Conservation (phyloP, 1,139 yeast genomes). For the Geotrichum bryndzae region DNA sequence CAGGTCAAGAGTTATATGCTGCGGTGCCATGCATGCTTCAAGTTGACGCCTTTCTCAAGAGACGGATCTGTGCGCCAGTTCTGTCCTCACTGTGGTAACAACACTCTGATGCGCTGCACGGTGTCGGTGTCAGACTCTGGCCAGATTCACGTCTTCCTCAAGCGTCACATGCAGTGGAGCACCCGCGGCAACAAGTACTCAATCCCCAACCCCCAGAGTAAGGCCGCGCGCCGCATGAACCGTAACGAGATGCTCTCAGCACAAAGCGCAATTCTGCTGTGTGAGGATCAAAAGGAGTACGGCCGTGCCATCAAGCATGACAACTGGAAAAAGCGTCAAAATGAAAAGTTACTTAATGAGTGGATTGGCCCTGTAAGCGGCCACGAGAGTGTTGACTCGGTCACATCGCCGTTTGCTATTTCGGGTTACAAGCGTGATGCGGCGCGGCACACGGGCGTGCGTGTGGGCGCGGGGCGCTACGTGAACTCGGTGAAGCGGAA, state of each 20-base stretch:
- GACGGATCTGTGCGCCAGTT: conserved; percentile 75
- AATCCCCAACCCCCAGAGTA: conserved; percentile 47
- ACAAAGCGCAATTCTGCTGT: conserved; percentile 41
- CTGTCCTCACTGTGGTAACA: conserved; percentile 95
- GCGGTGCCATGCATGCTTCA: conserved; percentile 96
- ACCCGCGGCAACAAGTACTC: conserved; percentile 79
- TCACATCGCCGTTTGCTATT: conserved; percentile 81
- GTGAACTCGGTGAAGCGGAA: conserved; percentile 58
- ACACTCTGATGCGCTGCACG: conserved; percentile 82
- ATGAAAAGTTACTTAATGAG: conserved; percentile 76
- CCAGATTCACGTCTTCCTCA: conserved; percentile 79
- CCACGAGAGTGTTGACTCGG: conserved; percentile 78
- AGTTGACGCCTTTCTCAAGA: conserved; percentile 68
- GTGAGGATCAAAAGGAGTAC: conserved; percentile 95
- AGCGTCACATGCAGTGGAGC: conserved; percentile 90
- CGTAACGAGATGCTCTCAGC: conserved; percentile 19
- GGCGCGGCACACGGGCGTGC: conserved; percentile 59
- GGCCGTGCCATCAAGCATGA: conserved; percentile 81
- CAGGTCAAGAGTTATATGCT: conserved; percentile 88
- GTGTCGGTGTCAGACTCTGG: conserved; percentile 82
- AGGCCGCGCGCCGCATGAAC: conserved; percentile 31
- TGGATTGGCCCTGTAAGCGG: conserved; percentile 67
- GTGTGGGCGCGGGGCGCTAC: conserved; percentile 75
- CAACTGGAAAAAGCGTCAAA: conserved; percentile 79
- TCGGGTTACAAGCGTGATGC: conserved; percentile 44